Conservation (phyloP, 1,284 basidiomycete genomes). For the Violaceomyces palustris region DNA sequence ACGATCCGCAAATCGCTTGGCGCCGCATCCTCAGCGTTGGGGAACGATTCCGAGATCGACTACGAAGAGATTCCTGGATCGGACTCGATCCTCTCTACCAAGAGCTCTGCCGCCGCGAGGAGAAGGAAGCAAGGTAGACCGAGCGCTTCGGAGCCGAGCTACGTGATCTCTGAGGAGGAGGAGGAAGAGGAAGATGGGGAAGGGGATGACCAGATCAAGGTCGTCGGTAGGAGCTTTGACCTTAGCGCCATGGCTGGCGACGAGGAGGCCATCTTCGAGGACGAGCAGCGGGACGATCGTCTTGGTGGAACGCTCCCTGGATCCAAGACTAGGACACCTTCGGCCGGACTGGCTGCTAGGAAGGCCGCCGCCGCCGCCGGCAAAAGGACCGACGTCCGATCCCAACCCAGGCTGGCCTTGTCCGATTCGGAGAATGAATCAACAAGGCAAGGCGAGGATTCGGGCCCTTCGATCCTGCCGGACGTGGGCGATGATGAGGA, state of each 20-base stretch:
- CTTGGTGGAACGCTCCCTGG: conserved; percentile 1
- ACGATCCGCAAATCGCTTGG: conserved; percentile 5
- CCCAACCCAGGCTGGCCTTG: too few species aligned
- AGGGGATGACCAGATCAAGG: conserved; percentile 10
- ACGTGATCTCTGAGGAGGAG: conserved; percentile 54
- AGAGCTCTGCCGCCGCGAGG: too few species aligned
- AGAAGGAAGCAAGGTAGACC: not conserved
- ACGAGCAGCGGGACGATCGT: conserved; percentile 4
- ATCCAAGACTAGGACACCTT: conserved; percentile 1
- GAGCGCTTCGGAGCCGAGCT: too few species aligned
- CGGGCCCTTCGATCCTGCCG: too few species aligned
- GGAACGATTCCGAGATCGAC: conserved; percentile 1
- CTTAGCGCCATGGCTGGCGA: conserved; percentile 38
- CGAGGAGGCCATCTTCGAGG: conserved; percentile 19
- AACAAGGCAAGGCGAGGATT: too few species aligned
- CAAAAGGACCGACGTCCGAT: too few species aligned
- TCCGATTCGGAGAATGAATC: too few species aligned
- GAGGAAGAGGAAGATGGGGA: conserved; percentile 15
- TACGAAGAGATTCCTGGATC: not conserved
- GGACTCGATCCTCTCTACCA: too few species aligned
- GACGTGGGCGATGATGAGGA: too few species aligned
- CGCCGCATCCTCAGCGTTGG: not conserved
- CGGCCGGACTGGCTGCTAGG: conserved; percentile 8
- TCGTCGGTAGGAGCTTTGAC: conserved; percentile 32
- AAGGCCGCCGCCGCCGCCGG: conserved; percentile 4